phyloP scores from a whole-genome alignment of 768 basidiomycete genomes.

The Tricholoma hemisulphureum region DNA sequence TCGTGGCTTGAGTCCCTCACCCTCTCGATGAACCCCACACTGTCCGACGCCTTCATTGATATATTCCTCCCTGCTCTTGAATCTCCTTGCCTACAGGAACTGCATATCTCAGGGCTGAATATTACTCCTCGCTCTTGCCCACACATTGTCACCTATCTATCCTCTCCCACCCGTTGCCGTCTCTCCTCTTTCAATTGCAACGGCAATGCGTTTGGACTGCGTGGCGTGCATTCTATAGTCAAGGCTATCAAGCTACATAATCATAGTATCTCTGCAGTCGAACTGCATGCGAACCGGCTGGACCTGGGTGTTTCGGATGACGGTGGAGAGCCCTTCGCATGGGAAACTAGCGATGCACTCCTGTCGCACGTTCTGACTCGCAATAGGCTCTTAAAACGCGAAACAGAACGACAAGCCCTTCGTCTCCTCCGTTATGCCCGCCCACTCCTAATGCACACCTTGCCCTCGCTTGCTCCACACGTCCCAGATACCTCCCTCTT shows the following conservation, averaged over 20 bases:
- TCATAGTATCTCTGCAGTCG: constrained; percentile 46
- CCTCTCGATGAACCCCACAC: constrained; percentile 45
- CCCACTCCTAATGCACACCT: constrained; percentile 43
- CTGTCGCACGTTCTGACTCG: constrained; percentile 38
- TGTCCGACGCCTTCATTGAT: constrained; percentile 51
- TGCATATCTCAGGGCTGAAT: constrained; percentile 54
- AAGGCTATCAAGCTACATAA: constrained; percentile 45
- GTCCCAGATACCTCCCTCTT: constrained; percentile 30
- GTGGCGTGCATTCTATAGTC: constrained; percentile 44
- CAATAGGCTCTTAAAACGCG: constrained; percentile 41
- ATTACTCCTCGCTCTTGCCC: constrained; percentile 44
- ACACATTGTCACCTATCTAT: constrained; percentile 46
- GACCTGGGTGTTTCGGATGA: constrained; percentile 4
- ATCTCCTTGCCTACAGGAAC: constrained; percentile 47
- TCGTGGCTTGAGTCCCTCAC: constrained; percentile 52
- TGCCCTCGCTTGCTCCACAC: not conserved
- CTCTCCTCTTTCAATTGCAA: constrained; percentile 52
- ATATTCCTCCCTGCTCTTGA: constrained; percentile 50
- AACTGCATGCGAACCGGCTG: constrained; percentile 48
- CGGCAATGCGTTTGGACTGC: constrained; percentile 51
- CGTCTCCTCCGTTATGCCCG: constrained; percentile 50
- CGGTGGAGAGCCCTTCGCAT: constrained; percentile 22
- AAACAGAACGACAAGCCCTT: constrained; percentile 46
- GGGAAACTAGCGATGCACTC: constrained; percentile 35
- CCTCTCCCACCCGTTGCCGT: constrained; percentile 44